Percentiles rank a stretch among this genome's conserved stretches.
phyloP scores from a whole-genome alignment of 768 basidiomycete species.

The Trametes coccinea region DNA sequence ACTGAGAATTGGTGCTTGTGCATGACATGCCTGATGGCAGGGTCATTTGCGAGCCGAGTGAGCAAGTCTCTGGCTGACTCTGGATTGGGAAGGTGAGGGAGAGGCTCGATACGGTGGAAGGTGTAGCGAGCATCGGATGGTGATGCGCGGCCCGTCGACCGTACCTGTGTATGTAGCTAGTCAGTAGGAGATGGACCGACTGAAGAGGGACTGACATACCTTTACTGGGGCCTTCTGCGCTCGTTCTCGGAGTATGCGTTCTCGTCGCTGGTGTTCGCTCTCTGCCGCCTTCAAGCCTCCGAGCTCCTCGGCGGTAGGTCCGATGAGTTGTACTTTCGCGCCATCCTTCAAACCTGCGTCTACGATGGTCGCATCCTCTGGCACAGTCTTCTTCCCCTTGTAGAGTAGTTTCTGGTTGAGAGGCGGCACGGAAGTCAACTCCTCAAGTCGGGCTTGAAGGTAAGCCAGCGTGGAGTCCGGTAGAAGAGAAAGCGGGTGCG shows the following conservation, averaged over 20 bases:
- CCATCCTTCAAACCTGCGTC: slow-evolving; percentile 65
- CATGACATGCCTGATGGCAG: slow-evolving; percentile 73
- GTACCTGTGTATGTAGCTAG: slow-evolving; percentile 40
- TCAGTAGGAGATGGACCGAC: background rate
- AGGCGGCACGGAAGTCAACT: slow-evolving; percentile 66
- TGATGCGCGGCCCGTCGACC: slow-evolving; percentile 50
- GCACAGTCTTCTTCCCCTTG: slow-evolving; percentile 57
- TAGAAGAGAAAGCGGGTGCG: slow-evolving; percentile 49
- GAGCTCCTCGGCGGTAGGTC: slow-evolving; percentile 61
- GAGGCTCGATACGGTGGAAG: slow-evolving; percentile 65
- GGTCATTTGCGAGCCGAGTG: slow-evolving; percentile 62
- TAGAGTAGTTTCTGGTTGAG: slow-evolving; percentile 70
- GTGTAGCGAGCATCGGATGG: slow-evolving; percentile 47
- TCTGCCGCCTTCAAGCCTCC: slow-evolving; percentile 55
- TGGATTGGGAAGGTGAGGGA: slow-evolving; percentile 66
- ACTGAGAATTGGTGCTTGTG: slow-evolving; percentile 66
- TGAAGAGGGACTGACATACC: slow-evolving; percentile 37
- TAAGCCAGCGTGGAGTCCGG: slow-evolving; percentile 49
- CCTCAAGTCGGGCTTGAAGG: slow-evolving; percentile 54
- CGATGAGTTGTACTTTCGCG: slow-evolving; percentile 68
- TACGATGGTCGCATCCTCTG: slow-evolving; percentile 30
- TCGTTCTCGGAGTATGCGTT: slow-evolving; percentile 59
- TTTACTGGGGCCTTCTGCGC: slow-evolving; percentile 58
- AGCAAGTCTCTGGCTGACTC: slow-evolving; percentile 55
- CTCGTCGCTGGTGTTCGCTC: slow-evolving; percentile 54